Percentiles rank a stretch among this genome's conserved stretches.
These are phyloP conservation scores for Annulohypoxylon bovei DNA, from an alignment of 495 filamentous ascomycete species.

Conservation along the genomic window DNA sequence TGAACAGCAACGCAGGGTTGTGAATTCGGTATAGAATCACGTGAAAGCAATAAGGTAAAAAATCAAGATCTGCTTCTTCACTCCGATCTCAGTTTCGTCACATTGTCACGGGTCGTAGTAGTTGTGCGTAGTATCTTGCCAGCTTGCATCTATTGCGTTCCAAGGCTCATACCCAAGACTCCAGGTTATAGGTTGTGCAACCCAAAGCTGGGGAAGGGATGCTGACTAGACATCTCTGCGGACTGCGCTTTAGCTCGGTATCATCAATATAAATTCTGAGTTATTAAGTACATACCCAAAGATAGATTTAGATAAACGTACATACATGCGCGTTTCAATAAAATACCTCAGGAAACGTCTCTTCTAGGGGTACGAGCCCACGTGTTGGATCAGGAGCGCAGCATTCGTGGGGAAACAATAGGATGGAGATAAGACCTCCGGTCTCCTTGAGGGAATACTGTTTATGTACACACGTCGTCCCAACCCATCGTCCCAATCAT, in stretches of 20 bases:
- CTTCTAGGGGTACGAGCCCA: slow-evolving; percentile 16
- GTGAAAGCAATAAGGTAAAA: slow-evolving; percentile 14
- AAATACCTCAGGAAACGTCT: slow-evolving; percentile 32
- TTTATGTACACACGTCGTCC: neutral
- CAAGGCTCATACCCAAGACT: slow-evolving; percentile 2
- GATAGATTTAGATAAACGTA: neutral
- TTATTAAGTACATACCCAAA: slow-evolving; percentile 17
- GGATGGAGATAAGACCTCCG: slow-evolving; percentile 18
- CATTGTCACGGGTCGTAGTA: slow-evolving; percentile 11
- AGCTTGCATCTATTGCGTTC: slow-evolving; percentile 14
- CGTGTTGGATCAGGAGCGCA: slow-evolving; percentile 36
- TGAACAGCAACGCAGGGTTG: slow-evolving; percentile 2
- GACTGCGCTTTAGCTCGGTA: slow-evolving; percentile 7
- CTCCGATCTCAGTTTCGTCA: slow-evolving; percentile 18
- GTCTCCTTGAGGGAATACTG: neutral
- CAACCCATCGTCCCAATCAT: slow-evolving; percentile 13
- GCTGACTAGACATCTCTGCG: slow-evolving; percentile 7
- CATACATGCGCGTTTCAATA: slow-evolving; percentile 10
- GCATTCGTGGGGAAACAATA: slow-evolving; percentile 38
- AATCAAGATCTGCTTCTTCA: slow-evolving; percentile 3
- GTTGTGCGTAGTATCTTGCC: slow-evolving; percentile 2
- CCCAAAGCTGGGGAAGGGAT: slow-evolving; percentile 29
- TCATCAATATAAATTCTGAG: slow-evolving; percentile 19
- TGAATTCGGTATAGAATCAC: slow-evolving; percentile 7
- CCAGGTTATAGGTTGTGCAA: slow-evolving; percentile 21